Percentiles rank a stretch among this genome's conserved stretches.
Evolutionary conservation across 2,329 filamentous ascomycete genomes (phyloP).

Genomic region (Xylariales sp.): DNA sequence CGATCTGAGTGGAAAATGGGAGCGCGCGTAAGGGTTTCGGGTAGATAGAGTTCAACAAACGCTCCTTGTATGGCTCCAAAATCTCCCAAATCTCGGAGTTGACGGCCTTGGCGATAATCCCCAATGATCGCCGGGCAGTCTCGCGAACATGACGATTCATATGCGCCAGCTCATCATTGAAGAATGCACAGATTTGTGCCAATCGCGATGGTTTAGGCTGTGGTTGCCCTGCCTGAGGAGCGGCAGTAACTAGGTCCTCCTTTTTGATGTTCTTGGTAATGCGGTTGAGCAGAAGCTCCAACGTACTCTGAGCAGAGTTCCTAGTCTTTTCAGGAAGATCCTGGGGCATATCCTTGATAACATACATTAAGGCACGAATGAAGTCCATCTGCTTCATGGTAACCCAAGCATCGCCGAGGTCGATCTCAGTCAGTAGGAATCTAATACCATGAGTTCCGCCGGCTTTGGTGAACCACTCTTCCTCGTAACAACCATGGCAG

Average conservation of each 20-base stretch:
- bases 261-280: conserved; percentile 78
- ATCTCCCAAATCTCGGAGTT: conserved; percentile 81
- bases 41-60: conserved; percentile 86
- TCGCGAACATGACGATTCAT: conserved; percentile 94
- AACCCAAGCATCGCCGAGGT: conserved; percentile 82
- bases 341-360: conserved; percentile 96
- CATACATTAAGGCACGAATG: conserved; percentile 86
- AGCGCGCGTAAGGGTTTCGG: conserved; percentile 90
- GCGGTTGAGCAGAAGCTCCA: conserved; percentile 72
- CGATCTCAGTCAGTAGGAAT: conserved; percentile 77
- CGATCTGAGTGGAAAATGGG: conserved; percentile 93
- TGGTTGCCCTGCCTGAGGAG: conserved; percentile 36
- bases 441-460: conserved; percentile 89
- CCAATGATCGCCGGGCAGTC: conserved; percentile 76
- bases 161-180: conserved; percentile 86
- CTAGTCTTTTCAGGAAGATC: conserved; percentile 90
- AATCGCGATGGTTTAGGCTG: conserved; percentile 55
- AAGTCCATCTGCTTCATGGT: conserved; percentile 80
- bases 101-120: conserved; percentile 74
- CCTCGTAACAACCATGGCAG: conserved; percentile 91
- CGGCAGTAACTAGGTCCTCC: conserved; percentile 58
- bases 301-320: conserved; percentile 73
- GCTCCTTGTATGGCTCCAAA: conserved; percentile 83
- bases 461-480: conserved; percentile 98
- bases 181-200: conserved; percentile 73